Conservation (phyloP, 2,329 filamentous ascomycete genomes). For the Hirsutella minnesotensis region DNA sequence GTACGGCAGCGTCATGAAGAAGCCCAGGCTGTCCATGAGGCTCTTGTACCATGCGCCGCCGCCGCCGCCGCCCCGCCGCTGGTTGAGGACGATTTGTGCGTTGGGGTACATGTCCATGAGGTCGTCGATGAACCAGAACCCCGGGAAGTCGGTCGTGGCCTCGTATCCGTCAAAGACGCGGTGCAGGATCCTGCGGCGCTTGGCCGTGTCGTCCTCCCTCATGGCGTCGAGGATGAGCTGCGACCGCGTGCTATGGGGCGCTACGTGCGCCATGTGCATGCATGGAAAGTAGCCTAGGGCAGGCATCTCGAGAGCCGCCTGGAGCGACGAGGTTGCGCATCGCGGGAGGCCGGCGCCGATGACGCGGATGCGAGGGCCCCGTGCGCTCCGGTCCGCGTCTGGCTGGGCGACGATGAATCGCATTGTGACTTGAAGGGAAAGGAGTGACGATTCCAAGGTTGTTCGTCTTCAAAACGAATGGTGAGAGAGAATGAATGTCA, state of each 20-base stretch:
- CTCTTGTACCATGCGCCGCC: constrained; percentile 15
- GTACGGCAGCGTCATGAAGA: constrained; percentile 16
- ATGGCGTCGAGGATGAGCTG: constrained; percentile 15
- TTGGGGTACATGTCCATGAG: constrained; percentile 27
- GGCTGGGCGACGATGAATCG: constrained; percentile 9
- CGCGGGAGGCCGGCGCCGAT: constrained; percentile 20
- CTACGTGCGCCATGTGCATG: constrained; percentile 21
- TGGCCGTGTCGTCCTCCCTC: constrained; percentile 12
- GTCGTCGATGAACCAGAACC: constrained; percentile 19
- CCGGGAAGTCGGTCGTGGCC: constrained; percentile 17
- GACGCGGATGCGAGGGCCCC: constrained; percentile 11
- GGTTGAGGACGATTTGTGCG: constrained; percentile 19
- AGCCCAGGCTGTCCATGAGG: constrained; percentile 12
- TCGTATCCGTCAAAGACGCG: constrained; percentile 18
- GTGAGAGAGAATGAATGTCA: too few species aligned
- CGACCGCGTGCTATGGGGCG: constrained; percentile 11
- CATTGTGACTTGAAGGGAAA: constrained; percentile 6
- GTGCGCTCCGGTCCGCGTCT: constrained; percentile 7
- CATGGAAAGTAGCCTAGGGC: constrained; percentile 15
- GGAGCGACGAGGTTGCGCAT: constrained; percentile 23
- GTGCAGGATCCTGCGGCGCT: constrained; percentile 17
- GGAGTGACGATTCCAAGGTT: too few species aligned
- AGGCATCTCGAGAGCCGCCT: constrained; percentile 18
- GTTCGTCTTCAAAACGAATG: too few species aligned
- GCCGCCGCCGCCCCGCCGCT: constrained; percentile 11